Conservation (phyloP, 2,329 filamentous ascomycete species). For the Rhytidhysteron rufulum region DNA sequence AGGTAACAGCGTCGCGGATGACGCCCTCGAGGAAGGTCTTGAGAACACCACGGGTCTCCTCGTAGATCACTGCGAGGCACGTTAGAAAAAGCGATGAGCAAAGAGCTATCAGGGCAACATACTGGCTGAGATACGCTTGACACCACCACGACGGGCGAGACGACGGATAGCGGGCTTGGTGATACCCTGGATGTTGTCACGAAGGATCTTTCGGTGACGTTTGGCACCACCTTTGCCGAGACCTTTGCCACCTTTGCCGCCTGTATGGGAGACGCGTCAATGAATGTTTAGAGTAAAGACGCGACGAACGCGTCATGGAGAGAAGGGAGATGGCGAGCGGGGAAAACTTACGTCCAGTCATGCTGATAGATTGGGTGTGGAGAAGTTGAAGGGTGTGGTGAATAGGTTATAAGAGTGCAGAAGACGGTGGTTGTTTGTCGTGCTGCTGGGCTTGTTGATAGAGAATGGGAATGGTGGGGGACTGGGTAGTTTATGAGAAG, state of each 20-base stretch:
- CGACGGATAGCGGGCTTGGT: conserved; percentile 97
- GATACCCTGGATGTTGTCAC: conserved; percentile 99
- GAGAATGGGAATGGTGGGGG: conserved; percentile 21
- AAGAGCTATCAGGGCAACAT: conserved; percentile 37
- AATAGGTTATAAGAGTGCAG: conserved; percentile 16
- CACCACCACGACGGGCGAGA: conserved; percentile 98
- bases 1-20: conserved; percentile 75
- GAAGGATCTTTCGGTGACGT: conserved; percentile 98
- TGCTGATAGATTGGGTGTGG: conserved; percentile 38
- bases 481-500: conserved; percentile 25
- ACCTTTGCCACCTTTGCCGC: conserved; percentile 94
- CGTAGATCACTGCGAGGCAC: conserved; percentile 64
- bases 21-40: conserved; percentile 82
- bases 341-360: conserved; percentile 49
- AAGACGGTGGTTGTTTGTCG: conserved; percentile 18
- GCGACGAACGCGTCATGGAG: conserved; percentile 6
- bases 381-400: conserved; percentile 9
- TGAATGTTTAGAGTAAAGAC: conserved; percentile 14
- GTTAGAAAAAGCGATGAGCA: conserved; percentile 1
- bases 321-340: conserved; percentile 6
- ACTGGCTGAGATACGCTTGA: conserved; percentile 99
- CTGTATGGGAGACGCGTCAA: conserved; percentile 54
- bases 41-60: conserved; percentile 76
- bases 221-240: conserved; percentile 98
- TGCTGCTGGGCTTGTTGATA: conserved; percentile 16